Percentiles rank a stretch among this genome's conserved stretches.
Evolutionary conservation across 352 stramenopile genomes (phyloP).

Genomic region (Phytophthora meadii): DNA sequence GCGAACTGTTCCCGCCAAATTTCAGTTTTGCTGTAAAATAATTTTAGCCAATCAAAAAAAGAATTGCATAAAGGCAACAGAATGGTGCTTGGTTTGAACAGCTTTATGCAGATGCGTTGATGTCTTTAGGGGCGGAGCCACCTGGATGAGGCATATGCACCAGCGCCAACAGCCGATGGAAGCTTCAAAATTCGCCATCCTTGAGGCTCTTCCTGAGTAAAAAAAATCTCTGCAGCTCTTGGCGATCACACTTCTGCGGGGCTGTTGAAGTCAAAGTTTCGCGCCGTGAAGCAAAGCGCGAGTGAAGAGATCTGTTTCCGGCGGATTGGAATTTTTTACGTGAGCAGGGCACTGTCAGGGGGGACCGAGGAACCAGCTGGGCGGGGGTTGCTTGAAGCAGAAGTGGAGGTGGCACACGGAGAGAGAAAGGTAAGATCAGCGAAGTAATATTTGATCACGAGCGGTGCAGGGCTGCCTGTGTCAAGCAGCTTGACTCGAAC

Average conservation of each 20-base stretch:
- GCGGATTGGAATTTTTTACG: slow-evolving; percentile 24
- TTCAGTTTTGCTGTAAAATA: not conserved
- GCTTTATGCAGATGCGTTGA: not conserved
- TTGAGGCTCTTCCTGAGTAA: too few species aligned
- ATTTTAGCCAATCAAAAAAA: slow-evolving; percentile 13
- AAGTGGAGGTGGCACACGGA: slow-evolving; percentile 9
- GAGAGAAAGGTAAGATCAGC: slow-evolving; percentile 23
- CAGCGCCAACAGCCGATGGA: not conserved
- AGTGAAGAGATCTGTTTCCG: slow-evolving; percentile 8
- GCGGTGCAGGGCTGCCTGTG: not conserved
- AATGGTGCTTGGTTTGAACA: too few species aligned
- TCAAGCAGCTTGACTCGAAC: not conserved
- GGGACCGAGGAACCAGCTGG: slow-evolving; percentile 9
- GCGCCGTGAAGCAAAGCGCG: not conserved
- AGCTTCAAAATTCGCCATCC: not conserved
- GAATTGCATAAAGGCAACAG: too few species aligned
- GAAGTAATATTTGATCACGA: slow-evolving; percentile 28
- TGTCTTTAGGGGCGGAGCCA: not conserved
- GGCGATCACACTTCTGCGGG: not conserved
- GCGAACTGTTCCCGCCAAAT: too few species aligned
- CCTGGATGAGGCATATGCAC: not conserved
- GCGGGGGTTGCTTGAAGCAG: slow-evolving; percentile 13
- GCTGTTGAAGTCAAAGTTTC: slow-evolving; percentile 14
- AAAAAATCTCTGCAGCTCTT: slow-evolving; percentile 1
- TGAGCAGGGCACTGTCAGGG: slow-evolving; percentile 9